Conservation (phyloP, 768 basidiomycete genomes). For the Boletus reticulatus region DNA sequence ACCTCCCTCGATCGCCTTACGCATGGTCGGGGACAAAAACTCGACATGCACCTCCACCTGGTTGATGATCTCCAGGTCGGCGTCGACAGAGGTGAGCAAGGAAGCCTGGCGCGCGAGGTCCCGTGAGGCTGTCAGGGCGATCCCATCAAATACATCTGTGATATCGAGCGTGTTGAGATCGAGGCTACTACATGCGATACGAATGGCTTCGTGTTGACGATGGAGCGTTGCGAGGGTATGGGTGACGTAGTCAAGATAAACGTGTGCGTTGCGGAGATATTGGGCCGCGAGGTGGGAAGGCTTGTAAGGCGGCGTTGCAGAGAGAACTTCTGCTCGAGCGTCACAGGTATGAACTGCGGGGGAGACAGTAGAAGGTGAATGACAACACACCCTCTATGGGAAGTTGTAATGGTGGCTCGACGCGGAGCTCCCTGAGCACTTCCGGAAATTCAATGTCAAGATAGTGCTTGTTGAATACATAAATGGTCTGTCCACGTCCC, state of each 20-base stretch:
- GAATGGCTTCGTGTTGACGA: slow-evolving; percentile 66
- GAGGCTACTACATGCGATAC: slow-evolving; percentile 69
- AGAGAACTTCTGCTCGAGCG: slow-evolving; percentile 46
- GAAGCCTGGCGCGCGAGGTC: slow-evolving; percentile 68
- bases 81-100: slow-evolving; percentile 61
- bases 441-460: slow-evolving; percentile 68
- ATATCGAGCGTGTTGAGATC: slow-evolving; percentile 73
- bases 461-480: slow-evolving; percentile 81
- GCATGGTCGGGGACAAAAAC: slow-evolving; percentile 65
- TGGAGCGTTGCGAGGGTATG: slow-evolving; percentile 52
- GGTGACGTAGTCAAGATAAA: slow-evolving; percentile 61
- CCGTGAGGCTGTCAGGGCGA: slow-evolving; percentile 49
- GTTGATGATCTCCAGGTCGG: slow-evolving; percentile 70
- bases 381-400: slow-evolving; percentile 59
- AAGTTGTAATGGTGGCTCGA: slow-evolving; percentile 63
- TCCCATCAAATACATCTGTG: slow-evolving; percentile 64
- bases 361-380: background rate
- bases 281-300: slow-evolving; percentile 65
- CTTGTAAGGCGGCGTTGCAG: slow-evolving; percentile 71
- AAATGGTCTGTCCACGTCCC: slow-evolving; percentile 54
- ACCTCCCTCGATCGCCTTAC: slow-evolving; percentile 70
- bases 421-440: slow-evolving; percentile 59
- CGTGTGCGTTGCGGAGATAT: slow-evolving; percentile 60
- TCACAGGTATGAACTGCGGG: background rate
- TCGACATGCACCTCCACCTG: slow-evolving; percentile 70